Percentiles rank a stretch among this genome's conserved stretches.
phyloP scores from a whole-genome alignment of 805 yeast species.

The Nakazawaea sp. region DNA sequence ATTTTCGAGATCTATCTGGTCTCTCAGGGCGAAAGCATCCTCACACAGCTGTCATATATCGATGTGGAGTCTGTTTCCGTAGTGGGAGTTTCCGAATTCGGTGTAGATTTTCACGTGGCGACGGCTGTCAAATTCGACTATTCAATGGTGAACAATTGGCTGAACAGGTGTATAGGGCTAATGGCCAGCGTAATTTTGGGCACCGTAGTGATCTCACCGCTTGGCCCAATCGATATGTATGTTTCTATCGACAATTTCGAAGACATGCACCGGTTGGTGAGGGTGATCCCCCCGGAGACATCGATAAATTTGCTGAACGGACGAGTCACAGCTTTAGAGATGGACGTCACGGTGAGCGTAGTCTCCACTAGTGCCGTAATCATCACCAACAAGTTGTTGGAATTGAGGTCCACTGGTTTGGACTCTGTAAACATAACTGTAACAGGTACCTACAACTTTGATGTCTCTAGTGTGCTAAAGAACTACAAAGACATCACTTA shows the following conservation, averaged over 20 bases:
- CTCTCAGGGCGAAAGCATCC: constrained; percentile 1
- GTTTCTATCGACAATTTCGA: constrained; percentile 6
- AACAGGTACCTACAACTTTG: constrained; percentile 3
- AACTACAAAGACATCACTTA: constrained; percentile 2
- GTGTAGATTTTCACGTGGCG: constrained; percentile 11
- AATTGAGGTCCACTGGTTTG: constrained; percentile 1
- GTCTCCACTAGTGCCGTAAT: constrained; percentile 9
- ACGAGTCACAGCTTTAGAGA: constrained; percentile 1
- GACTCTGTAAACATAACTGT: background rate
- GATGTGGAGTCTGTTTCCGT: constrained; percentile 10
- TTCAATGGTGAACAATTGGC: constrained; percentile 11
- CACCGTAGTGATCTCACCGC: constrained; percentile 3
- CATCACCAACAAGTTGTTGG: background rate
- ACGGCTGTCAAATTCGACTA: constrained; percentile 15
- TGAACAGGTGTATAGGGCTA: constrained; percentile 4
- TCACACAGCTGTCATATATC: constrained; percentile 7
- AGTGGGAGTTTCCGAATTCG: constrained; percentile 12
- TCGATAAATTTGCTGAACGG: background rate
- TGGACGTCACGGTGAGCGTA: constrained; percentile 13
- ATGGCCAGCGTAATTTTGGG: constrained; percentile 7
- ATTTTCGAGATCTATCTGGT: constrained; percentile 2
- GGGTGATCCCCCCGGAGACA: constrained; percentile 4
- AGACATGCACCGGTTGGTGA: constrained; percentile 1
- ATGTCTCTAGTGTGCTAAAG: constrained; percentile 1
- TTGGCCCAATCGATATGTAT: constrained; percentile 11